Base-by-base conservation (phyloP, 768 basidiomycete species). In the Fibroporia radiculosa region DNA sequence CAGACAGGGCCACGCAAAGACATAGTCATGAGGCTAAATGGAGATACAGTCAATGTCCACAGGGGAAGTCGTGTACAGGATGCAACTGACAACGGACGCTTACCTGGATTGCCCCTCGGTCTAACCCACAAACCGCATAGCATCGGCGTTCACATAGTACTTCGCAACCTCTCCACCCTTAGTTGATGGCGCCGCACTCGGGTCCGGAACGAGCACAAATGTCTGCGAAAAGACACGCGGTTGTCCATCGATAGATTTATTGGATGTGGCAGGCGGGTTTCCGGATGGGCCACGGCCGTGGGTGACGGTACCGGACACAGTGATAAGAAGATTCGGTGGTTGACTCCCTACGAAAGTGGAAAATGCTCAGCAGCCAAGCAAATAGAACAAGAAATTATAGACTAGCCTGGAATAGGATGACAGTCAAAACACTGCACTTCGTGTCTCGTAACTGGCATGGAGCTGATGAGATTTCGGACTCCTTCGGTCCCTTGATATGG, bases 391-490 rank as follows among this genome's bases (percentile, higher is more conserved):
- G 24, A 24, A 38, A 22, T 11, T 29, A 26, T 3, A 29, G 22
- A 51, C 64, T 19, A 28, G 84, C 89, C 86, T 63, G 87, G 84
- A 48, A 92, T 88, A 27, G 90, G 84, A 61, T 92, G 89, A 54
- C 90, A 92, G 59, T 92, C 90, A 51, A 88, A 89, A 14, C 85
- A 88, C 60, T 87, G 83, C 16, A 92, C 73, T 47, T 92, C 90
- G 54, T 92, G 89, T 52, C 80, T 85, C 22, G 88, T 87, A 16
- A 68, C 67, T 1, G 87, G 87, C 80, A 88, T 88, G 42, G 75
- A 77, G 51, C 74, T 65, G 19, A 88, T 70, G 33, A 90, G 71
- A 45, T 77, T 71, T 44, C 71, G 73, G 36, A 91, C 68, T 2
- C 82, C 85, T 18, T 82, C 82, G 5, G 70, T 62, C 3, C 89